Evolutionary conservation across 2,329 filamentous ascomycete genomes (phyloP), one percentile per base, ranked within the genome.

Genomic region (Beauveria sp.): DNA sequence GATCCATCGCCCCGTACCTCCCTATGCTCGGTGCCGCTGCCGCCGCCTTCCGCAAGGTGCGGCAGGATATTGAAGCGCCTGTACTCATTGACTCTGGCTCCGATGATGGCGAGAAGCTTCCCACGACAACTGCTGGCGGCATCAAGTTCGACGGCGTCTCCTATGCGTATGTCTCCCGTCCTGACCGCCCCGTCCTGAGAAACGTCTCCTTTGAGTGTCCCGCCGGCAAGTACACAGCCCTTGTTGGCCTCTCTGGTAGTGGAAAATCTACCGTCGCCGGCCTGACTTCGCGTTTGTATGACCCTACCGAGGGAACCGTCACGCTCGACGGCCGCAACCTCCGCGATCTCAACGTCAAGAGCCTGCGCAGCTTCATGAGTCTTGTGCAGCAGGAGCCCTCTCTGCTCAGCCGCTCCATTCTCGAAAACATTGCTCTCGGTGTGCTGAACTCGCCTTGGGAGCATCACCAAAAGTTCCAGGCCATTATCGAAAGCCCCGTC

Each of bases 1-100:
- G 85, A 34, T 80, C 81, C 57, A 83, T 87, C 55, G 84, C 84
- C 0, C 86, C 86, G 0, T 79, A 87, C 54, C 72, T 89, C 16
- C 83, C 85, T 16, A 79, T 85, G 12, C 81, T 88, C 37, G 80
- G 81, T 2, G 76, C 80, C 37, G 84, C 85, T 0, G 78, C 83
- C 2, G 77, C 82, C 2, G 73, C 85, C 0, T 89, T 82, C 65
- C 72, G 80, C 61, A 84, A 85, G 55, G 72, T 90, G 6, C 76
- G 77, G 16, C 74, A 78, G 40, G 84, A 86, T 50, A 85, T 89
- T 54, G 77, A 85, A 16, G 76, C 77, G 5, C 73, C 75, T 14
- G 75, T 77, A 4, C 55, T 62, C 37, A 83, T 84, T 54, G 77
- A 83, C 57, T 70, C 71, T 12, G 71, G 71, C 2, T 72, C 73